Base-by-base conservation (phyloP, 306 rosid genomes). In the Morella rubra region DNA sequence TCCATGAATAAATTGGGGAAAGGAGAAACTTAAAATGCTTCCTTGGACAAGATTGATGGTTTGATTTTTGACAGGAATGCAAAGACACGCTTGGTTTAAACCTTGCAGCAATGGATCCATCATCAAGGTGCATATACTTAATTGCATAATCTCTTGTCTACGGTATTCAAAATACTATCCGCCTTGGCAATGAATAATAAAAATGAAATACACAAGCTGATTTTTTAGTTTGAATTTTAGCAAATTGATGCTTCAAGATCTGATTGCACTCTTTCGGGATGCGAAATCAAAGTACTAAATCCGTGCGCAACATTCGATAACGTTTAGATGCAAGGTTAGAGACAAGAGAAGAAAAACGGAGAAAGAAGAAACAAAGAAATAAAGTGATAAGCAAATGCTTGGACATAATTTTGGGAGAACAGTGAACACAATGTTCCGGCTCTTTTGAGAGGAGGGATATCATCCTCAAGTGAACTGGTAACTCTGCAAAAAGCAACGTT, bases 91-190 rank as follows among this genome's bases (percentile, higher is more conserved):
- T 89, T 76, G 97, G 98, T 79, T 89, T 87, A 89, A 92, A 92
- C 78, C 91, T 95, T 74, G 98, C 98, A 37, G 98, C 93, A n/a
- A 92, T 95, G 93, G 96, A 92, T 83, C 98, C 98, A 95, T 87
- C 80, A n/a, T 95, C 44, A 87, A 86, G 98, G 98, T 93, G 72
- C 73, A 84, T 72, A 54, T 73, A 67, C 44, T 4, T 10, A 65
- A 60, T 76, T 66, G 77, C 11, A 79, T 12, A 2, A 44, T 76
- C 27, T 72, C 60, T 72, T 60, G 20, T 45, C 66, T 44, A 27
- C 58, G 16, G 16, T 46, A 42, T 24, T 78, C 44, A 20, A 61
- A 65, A 44, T 49, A 60, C n/a, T n/a, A n/a, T 9, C n/a, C 75
- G 80, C 4, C 84, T 46, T 80, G 40, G 44, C 19, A 12, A 27